These are phyloP conservation scores for Cyclotella cryptica DNA, from an alignment of 108 stramenopile genomes.

Conservation along the genomic window DNA sequence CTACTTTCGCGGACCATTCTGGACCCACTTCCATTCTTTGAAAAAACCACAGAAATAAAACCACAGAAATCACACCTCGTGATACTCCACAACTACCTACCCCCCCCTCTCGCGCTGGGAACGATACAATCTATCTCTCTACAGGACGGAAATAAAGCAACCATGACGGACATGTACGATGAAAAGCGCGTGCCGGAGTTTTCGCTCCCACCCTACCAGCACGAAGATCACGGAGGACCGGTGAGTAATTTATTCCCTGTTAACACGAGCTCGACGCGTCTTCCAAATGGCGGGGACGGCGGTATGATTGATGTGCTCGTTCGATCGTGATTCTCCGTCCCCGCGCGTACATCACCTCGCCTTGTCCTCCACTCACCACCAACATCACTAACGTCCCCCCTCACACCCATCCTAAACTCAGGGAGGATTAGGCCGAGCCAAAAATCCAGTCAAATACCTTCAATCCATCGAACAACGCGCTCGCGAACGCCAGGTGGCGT, in stretches of 20 bases:
- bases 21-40: too few species aligned
- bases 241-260: constrained; percentile 24
- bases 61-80: too few species aligned
- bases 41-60: too few species aligned
- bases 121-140: too few species aligned
- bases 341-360: background rate
- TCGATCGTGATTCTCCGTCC: background rate
- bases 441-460: constrained; percentile 84
- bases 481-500: constrained; percentile 88
- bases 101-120: too few species aligned
- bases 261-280: background rate
- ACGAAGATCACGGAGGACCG: constrained; percentile 68
- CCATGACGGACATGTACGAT: constrained; percentile 74
- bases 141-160: background rate
- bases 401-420: background rate
- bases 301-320: background rate
- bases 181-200: constrained; percentile 60
- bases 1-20: too few species aligned
- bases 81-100: too few species aligned
- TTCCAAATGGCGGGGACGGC: background rate
- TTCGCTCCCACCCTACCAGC: constrained; percentile 69
- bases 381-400: background rate
- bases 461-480: constrained; percentile 89
- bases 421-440: constrained; percentile 68
- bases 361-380: background rate